These are phyloP conservation scores for Cladophialophora yegresii DNA, from an alignment of 2,329 filamentous ascomycete species.

Conservation along the genomic window DNA sequence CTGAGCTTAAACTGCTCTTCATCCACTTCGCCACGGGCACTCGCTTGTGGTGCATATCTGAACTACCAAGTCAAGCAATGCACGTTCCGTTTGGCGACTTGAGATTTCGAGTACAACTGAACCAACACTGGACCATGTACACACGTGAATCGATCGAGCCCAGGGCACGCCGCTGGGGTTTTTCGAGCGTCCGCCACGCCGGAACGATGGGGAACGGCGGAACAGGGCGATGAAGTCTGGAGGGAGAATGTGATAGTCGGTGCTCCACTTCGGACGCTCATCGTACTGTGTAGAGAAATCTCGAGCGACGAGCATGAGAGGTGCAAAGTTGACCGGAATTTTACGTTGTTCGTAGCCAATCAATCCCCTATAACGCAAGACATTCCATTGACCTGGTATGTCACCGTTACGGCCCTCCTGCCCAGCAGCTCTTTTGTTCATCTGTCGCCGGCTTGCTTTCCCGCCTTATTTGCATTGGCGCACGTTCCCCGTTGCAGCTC, in stretches of 20 bases:
- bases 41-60: not conserved
- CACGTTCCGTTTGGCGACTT: not conserved
- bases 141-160: no score
- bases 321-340: not conserved
- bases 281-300: not conserved
- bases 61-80: not conserved
- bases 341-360: conserved; percentile 9
- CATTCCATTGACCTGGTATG: not conserved
- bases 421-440: conserved; percentile 3
- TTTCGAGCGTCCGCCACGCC: no score
- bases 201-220: no score
- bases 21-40: not conserved
- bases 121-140: no score
- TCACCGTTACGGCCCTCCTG: not conserved
- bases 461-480: conserved; percentile 9
- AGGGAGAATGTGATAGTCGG: not conserved
- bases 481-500: conserved; percentile 1
- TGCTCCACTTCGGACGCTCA: not conserved
- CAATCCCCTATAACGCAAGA: not conserved
- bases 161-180: no score
- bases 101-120: not conserved
- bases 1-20: not conserved
- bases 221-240: not conserved
- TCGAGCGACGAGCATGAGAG: conserved; percentile 1
- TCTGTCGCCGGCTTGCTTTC: not conserved